These are phyloP conservation scores for Solanum etuberosum DNA, from an alignment of 257 asterid species.

Conservation along the genomic window DNA sequence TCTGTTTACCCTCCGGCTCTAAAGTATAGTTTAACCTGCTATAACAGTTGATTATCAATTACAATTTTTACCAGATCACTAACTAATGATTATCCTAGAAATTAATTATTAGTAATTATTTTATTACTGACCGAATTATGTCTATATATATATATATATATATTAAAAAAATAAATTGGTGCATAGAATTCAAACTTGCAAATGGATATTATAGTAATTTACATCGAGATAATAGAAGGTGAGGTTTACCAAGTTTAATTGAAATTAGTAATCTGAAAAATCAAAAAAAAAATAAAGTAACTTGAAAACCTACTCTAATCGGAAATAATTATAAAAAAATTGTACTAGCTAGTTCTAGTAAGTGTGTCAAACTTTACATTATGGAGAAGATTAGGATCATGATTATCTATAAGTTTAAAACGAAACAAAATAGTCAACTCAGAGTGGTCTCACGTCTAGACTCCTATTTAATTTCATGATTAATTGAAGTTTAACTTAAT, in stretches of 20 bases:
- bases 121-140: background rate
- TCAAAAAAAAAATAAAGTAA: background rate
- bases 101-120: too few relatives aligned
- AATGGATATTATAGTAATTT: background rate
- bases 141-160: too few relatives aligned
- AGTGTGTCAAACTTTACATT: slow-evolving; percentile 11
- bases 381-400: slow-evolving; percentile 38
- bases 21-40: too few relatives aligned
- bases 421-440: slow-evolving; percentile 24
- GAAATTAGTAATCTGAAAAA: background rate
- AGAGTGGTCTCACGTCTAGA: background rate
- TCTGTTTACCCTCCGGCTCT: too few relatives aligned
- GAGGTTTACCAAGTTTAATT: background rate
- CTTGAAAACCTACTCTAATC: background rate
- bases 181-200: background rate
- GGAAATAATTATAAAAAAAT: background rate
- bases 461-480: slow-evolving; percentile 14
- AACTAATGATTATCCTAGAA: too few relatives aligned
- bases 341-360: background rate
- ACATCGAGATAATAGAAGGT: background rate
- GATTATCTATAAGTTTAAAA: slow-evolving; percentile 28
- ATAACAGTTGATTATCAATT: too few relatives aligned
- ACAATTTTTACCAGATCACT: background rate
- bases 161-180: background rate
- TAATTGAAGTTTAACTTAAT: slow-evolving; percentile 16